Evolutionary conservation across 306 rosid species (phyloP).

Genomic region (Inga oerstediana): DNA sequence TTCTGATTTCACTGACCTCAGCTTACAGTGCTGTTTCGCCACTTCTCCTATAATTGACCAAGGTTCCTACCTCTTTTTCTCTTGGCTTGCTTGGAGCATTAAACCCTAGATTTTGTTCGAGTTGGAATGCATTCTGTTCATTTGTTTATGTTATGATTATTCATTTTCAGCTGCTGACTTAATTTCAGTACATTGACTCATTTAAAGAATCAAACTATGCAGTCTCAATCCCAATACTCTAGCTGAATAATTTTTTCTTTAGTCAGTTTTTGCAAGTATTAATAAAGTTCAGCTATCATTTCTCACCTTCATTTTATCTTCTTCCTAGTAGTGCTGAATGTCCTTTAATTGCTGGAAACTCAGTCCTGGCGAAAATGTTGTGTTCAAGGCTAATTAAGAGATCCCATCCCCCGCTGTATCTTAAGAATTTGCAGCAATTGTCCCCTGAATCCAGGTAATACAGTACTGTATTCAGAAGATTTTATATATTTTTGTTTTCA

Average conservation of each 20-base stretch:
- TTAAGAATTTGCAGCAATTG: slow-evolving; percentile 35
- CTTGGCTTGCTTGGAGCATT: too few relatives aligned
- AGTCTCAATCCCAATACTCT: background rate
- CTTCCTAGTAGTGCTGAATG: slow-evolving; percentile 36
- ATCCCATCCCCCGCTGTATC: slow-evolving; percentile 33
- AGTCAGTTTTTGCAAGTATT: slow-evolving; percentile 16
- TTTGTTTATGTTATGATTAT: background rate
- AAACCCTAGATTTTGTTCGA: too few relatives aligned
- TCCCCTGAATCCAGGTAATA: slow-evolving; percentile 47
- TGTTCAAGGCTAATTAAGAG: slow-evolving; percentile 56
- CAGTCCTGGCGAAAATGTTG: slow-evolving; percentile 48
- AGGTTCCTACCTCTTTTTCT: too few relatives aligned
- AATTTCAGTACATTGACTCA: background rate
- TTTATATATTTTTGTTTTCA: background rate
- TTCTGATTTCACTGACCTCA: too few relatives aligned
- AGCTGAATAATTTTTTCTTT: background rate
- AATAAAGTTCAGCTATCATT: slow-evolving; percentile 12
- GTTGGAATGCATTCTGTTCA: background rate
- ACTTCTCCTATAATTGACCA: too few relatives aligned
- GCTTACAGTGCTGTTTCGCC: too few relatives aligned
- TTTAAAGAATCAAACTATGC: background rate
- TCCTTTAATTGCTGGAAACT: slow-evolving; percentile 29
- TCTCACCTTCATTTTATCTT: slow-evolving; percentile 17
- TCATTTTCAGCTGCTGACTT: background rate
- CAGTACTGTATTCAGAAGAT: background rate